Percentiles rank a stretch among this genome's conserved stretches.
phyloP scores from a whole-genome alignment of 1,284 basidiomycete genomes.

The Phylloporus sp. region DNA sequence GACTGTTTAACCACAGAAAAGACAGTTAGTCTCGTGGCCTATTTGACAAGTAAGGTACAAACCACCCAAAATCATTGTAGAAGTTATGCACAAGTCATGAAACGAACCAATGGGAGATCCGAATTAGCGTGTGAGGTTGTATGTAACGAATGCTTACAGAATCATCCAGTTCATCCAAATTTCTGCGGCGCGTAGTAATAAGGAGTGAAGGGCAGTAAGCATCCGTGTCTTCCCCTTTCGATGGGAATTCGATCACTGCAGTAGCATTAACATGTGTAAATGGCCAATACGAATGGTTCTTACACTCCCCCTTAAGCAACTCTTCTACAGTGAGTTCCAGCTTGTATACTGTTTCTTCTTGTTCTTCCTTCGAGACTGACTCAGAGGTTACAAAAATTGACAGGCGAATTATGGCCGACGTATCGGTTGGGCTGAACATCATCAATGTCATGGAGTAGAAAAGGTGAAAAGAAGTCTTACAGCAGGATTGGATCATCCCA shows the following conservation, averaged over 20 bases:
- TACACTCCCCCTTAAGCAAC: not conserved
- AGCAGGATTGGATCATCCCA: not conserved
- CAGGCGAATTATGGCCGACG: not conserved
- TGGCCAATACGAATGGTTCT: not conserved
- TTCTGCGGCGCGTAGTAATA: not conserved
- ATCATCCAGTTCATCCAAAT: not conserved
- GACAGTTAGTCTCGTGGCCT: not conserved
- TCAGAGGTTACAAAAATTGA: not conserved
- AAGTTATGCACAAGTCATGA: not conserved
- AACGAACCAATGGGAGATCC: not conserved
- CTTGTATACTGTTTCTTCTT: not conserved
- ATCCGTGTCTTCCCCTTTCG: not conserved
- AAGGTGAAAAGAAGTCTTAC: not conserved
- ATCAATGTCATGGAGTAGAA: not conserved
- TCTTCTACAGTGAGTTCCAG: not conserved
- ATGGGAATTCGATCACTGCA: not conserved
- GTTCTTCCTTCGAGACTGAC: not conserved
- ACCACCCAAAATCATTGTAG: not conserved
- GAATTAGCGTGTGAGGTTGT: not conserved
- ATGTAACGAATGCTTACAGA: not conserved
- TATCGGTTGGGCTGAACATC: not conserved
- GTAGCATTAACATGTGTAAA: not conserved
- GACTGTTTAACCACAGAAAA: not conserved
- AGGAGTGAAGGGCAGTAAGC: not conserved
- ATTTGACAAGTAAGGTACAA: not conserved